phyloP scores from a whole-genome alignment of 164 flowering plant species.

The Taxillus chinensis region DNA sequence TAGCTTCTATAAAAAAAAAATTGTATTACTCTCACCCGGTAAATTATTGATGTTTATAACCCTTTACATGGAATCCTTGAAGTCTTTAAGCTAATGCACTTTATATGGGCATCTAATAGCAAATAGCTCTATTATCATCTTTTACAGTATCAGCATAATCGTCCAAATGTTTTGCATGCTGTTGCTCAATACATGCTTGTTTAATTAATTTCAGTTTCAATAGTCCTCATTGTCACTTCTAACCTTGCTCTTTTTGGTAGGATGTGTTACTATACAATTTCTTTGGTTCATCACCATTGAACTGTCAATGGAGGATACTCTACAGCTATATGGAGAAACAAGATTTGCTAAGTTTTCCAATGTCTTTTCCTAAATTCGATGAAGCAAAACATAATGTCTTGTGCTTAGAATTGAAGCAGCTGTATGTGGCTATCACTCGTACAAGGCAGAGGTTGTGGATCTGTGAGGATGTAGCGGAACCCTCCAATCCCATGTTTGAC shows the following conservation, averaged over 20 bases:
- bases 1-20: no score
- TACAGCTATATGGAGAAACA: slow-evolving; percentile 56
- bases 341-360: slow-evolving; percentile 16
- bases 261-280: slow-evolving; percentile 77
- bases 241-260: slow-evolving; percentile 19
- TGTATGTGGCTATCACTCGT: slow-evolving; percentile 85
- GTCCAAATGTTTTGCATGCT: no score
- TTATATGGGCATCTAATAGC: no score
- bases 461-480: slow-evolving; percentile 48
- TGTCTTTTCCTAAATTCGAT: slow-evolving; percentile 37
- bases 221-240: no score
- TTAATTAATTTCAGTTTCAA: no score
- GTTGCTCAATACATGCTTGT: no score
- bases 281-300: slow-evolving; percentile 60
- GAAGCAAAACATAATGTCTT: slow-evolving; percentile 30
- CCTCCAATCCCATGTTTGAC: slow-evolving; percentile 57
- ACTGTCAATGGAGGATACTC: slow-evolving; percentile 62
- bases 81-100: no score
- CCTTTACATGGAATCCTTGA: no score
- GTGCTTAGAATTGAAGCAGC: slow-evolving; percentile 74
- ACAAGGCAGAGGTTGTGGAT: slow-evolving; percentile 81
- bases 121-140: no score
- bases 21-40: no score
- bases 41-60: no score
- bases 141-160: no score